Conservation (phyloP, 2,329 filamentous ascomycete genomes). For the Fusarium clavum region DNA sequence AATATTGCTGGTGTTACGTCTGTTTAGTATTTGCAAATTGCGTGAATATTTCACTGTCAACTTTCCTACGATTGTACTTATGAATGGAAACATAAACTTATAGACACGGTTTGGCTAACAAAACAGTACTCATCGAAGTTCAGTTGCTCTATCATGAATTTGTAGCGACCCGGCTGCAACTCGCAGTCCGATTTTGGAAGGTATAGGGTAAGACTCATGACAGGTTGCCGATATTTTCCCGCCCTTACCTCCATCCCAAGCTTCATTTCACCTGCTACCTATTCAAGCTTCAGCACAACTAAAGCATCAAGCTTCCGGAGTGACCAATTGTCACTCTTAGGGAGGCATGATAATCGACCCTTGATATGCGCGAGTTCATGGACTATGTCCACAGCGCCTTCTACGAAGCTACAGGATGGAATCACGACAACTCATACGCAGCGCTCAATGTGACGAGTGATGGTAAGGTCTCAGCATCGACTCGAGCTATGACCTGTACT, state of each 20-base stretch:
- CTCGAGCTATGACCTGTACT: constrained; percentile 27
- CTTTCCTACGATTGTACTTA: not conserved
- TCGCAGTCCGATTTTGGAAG: not conserved
- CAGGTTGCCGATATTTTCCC: constrained; percentile 30
- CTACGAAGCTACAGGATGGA: constrained; percentile 87
- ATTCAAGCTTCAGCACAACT: not conserved
- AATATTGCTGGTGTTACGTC: too few relatives aligned
- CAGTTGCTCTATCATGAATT: not conserved
- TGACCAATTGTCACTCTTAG: constrained; percentile 18
- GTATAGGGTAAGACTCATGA: constrained; percentile 20
- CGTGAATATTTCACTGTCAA: not conserved
- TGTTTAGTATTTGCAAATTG: not conserved
- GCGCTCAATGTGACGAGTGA: constrained; percentile 85
- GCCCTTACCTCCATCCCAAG: not conserved
- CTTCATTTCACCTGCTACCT: not conserved
- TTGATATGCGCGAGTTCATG: constrained; percentile 92
- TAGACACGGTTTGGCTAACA: not conserved
- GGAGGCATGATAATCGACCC: constrained; percentile 47
- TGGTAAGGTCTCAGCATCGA: constrained; percentile 61
- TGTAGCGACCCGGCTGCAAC: not conserved
- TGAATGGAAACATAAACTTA: not conserved
- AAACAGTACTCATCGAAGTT: not conserved
- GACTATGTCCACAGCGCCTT: constrained; percentile 95
- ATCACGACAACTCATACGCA: constrained; percentile 91
- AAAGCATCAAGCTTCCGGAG: constrained; percentile 30